Evolutionary conservation across 2,329 filamentous ascomycete species (phyloP), one percentile per base, ranked within the genome.

Genomic region (Ceratocystis lukuohia): DNA sequence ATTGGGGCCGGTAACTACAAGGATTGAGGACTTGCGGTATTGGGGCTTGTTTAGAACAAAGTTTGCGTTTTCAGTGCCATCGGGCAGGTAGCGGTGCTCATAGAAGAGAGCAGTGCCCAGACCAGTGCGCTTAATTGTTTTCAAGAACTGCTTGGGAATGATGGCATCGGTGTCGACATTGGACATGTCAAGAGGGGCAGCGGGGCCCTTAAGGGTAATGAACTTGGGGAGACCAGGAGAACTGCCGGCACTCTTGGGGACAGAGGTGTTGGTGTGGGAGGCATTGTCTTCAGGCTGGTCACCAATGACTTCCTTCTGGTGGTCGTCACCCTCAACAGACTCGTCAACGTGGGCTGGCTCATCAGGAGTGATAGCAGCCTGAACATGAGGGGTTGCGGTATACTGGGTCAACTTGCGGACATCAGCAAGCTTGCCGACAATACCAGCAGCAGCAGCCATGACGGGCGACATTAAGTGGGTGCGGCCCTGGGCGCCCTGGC

Each of bases 131-230:
- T 97, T 97, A 78, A 97, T 97, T 50, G 94, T 99, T 81, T 97
- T 99, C 70, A 99, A 84, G 80, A 97, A 99, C 76, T 99, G 94
- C 78, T 99, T 99, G 70, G 94, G 94, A 71, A 99, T 99, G 77
- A 97, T 96, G 74, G 93, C 93, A 73, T 99, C 94, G n/a, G 94
- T 99, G 79, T 99, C 94, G 71, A 96, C 86, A 75, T 99, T 99
- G 70, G 88, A 82, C 72, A 88, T 85, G 69, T 96, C 89, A 76
- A 99, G 79, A 1, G 91, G 90, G 10, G 92, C 94, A 1, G 91
- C 91, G 70, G 93, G 87, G 67, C 93, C 94, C 77, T 88, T 93
- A 71, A 95, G 84, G 61, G 85, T 83, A 28, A 84, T 85, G 78
- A 97, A 97, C 74, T 90, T 90, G 70, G 90, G 86, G 69, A 96